Percentiles rank a stretch among this genome's conserved stretches.
These are phyloP conservation scores for Mycena capillaripes DNA, from an alignment of 768 basidiomycete genomes.

Conservation along the genomic window DNA sequence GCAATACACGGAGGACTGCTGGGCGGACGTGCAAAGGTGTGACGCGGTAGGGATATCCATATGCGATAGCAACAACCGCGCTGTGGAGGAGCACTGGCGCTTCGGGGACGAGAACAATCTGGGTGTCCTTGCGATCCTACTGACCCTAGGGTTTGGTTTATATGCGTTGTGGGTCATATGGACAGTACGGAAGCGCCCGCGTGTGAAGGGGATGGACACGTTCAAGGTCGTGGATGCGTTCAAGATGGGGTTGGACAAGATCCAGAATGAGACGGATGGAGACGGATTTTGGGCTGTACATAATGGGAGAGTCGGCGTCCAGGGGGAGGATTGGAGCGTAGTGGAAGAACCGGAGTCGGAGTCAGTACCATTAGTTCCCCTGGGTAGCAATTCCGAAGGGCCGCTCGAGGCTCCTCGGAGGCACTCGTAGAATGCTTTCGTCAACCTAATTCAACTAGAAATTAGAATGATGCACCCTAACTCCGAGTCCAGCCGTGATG, in stretches of 20 bases:
- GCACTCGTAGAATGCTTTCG: background rate
- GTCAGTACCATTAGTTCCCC: conserved; percentile 4
- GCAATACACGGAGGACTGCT: conserved; percentile 8
- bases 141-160: conserved; percentile 10
- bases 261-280: background rate
- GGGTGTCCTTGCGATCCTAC: conserved; percentile 16
- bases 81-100: conserved; percentile 17
- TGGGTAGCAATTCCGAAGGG: background rate
- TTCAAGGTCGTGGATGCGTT: conserved; percentile 11
- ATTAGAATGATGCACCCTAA: background rate
- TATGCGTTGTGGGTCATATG: background rate
- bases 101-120: conserved; percentile 13
- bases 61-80: conserved; percentile 5
- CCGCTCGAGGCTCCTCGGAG: background rate
- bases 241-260: background rate
- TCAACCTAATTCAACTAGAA: background rate
- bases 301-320: background rate
- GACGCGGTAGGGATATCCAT: background rate
- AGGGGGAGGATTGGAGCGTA: conserved; percentile 2
- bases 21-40: background rate
- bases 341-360: background rate
- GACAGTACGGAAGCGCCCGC: background rate
- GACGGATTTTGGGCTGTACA: conserved; percentile 3
- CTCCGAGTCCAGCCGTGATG: background rate
- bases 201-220: background rate